These are phyloP conservation scores for Dimocarpus longan DNA, from an alignment of 345 rosid genomes.

Conservation along the genomic window DNA sequence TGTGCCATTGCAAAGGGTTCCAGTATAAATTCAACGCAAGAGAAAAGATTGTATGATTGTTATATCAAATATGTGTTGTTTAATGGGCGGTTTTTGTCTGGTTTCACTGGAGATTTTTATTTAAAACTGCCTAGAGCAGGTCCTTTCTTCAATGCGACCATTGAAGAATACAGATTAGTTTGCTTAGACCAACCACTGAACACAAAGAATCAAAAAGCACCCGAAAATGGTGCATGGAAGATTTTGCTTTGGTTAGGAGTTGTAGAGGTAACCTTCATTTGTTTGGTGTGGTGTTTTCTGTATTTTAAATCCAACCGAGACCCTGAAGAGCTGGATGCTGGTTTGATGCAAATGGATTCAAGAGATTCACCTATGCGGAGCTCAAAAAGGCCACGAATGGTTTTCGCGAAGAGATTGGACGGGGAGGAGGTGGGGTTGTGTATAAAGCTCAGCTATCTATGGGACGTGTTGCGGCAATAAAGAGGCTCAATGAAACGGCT, in stretches of 20 bases:
- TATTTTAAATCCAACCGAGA: neutral
- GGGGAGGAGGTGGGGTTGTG: constrained; percentile 44
- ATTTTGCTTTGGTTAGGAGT: constrained; percentile 12
- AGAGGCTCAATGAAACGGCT: constrained; percentile 32
- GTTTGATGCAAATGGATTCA: constrained; percentile 13
- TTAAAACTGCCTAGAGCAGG: constrained; percentile 30
- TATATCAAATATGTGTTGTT: constrained; percentile 23
- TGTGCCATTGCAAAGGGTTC: constrained; percentile 35
- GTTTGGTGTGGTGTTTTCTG: constrained; percentile 17
- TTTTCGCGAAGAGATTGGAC: constrained; percentile 38
- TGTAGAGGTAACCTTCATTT: neutral
- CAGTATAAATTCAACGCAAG: neutral
- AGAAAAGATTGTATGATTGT: neutral
- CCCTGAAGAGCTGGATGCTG: neutral
- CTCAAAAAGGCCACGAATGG: constrained; percentile 30
- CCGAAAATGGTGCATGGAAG: neutral
- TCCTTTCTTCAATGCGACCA: too few species aligned
- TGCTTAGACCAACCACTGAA: neutral
- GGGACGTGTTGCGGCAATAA: constrained; percentile 37
- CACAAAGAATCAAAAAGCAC: neutral
- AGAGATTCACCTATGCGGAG: constrained; percentile 41
- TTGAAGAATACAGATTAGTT: too few species aligned
- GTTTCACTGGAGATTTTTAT: constrained; percentile 22
- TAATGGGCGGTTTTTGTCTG: constrained; percentile 25
- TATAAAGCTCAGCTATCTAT: constrained; percentile 31